Evolutionary conservation across 2,329 filamentous ascomycete species (phyloP).

Genomic region (Penicillium sp.): DNA sequence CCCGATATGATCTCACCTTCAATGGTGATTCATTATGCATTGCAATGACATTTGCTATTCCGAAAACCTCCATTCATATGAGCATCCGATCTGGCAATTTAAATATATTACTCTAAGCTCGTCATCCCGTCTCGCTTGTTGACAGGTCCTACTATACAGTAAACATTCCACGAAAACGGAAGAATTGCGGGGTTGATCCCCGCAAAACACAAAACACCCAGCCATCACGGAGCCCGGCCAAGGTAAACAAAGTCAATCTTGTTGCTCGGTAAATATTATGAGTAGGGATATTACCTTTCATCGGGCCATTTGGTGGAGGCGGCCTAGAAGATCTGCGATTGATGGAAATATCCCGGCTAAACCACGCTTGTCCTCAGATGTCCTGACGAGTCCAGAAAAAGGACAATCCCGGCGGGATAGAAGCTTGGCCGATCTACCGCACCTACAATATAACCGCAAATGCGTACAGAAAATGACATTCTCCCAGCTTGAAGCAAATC

Average conservation of each 20-base stretch:
- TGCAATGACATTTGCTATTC: too few relatives aligned
- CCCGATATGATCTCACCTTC: background rate
- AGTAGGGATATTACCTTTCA: background rate
- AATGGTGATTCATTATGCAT: too few relatives aligned
- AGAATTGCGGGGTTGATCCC: background rate
- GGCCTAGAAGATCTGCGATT: background rate
- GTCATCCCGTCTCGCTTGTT: background rate
- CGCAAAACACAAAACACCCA: background rate
- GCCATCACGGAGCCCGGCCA: background rate
- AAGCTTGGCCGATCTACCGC: background rate
- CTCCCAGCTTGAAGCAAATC: background rate
- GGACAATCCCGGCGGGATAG: slow-evolving; percentile 25
- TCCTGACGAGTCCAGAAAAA: slow-evolving; percentile 11
- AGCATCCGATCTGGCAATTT: background rate
- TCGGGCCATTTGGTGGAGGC: background rate
- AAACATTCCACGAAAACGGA: background rate
- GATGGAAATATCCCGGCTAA: slow-evolving; percentile 11
- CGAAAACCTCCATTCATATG: too few relatives aligned
- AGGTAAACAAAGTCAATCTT: background rate
- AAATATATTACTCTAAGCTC: background rate
- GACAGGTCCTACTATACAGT: background rate
- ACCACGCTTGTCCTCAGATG: background rate
- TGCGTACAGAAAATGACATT: background rate
- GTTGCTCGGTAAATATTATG: background rate
- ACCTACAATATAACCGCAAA: background rate